Evolutionary conservation across 768 basidiomycete species (phyloP), one percentile per base, ranked within the genome.

Genomic region (Phanerodontia chrysosporium): DNA sequence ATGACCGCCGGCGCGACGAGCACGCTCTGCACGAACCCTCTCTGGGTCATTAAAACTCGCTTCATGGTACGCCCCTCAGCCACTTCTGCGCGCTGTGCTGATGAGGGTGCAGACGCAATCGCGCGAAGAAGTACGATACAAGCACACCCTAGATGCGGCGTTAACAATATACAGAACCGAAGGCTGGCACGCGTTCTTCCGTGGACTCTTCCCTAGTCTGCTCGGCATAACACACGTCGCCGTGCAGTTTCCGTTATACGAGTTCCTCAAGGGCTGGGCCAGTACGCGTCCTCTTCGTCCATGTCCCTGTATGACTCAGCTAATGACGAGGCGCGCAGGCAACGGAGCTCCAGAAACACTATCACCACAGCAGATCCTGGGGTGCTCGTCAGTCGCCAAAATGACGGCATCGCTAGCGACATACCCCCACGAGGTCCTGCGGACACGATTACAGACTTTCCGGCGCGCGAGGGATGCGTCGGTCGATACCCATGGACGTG

Each of bases 21-120:
- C 68, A 97, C 97, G 6, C 84, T 93, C 54, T 88, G 88, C 67
- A 98, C 97, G 25, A 98, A 93, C 74, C 97, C 97, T 0, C 73
- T 99, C 7, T 99, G 97, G 97, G 94, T 99, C 44, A 95, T 99
- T 73, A 98, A 98, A 78, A 98, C 96, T 24, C 86, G 97, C 28
- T 98, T 98, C 76, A 98, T 98, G 97, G 96, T 96, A 63, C 63
- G 77, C 66, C 21, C 28, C 18, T 21, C 22, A 28, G 30, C 66
- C 62, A 68, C 61, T 58, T 27, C 52, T n/a, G 9, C 48, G 32
- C 32, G 12, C 48, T 25, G 21, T 48, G 29, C 30, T 57, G n/a
- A 44, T 29, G 7, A 24, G 36, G 21, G 49, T 45, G 28, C 68
- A 95, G 94, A 95, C 94, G 16, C 94, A 97, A 74, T 84, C 86